Percentiles rank a stretch among this genome's conserved stretches.
phyloP scores from a whole-genome alignment of 2,329 filamentous ascomycete genomes.

The Ustulina deusta region DNA sequence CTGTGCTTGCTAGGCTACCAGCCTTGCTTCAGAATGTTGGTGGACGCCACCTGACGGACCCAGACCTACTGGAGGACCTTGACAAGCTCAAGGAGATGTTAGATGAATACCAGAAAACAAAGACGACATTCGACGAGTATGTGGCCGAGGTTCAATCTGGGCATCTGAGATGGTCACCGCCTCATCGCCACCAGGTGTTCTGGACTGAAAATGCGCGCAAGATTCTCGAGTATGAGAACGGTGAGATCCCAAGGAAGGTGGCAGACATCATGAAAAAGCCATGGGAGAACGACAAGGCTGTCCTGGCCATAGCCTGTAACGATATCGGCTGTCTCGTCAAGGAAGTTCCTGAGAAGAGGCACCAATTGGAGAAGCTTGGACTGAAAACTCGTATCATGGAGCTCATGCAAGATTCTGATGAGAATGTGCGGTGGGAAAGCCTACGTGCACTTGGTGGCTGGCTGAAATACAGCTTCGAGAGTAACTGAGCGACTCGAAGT shows the following conservation, averaged over 20 bases:
- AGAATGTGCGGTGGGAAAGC: constrained; percentile 93
- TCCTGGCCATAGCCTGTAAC: constrained; percentile 92
- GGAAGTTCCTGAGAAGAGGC: constrained; percentile 86
- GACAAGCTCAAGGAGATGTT: constrained; percentile 71
- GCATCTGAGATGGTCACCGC: constrained; percentile 92
- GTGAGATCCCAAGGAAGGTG: constrained; percentile 80
- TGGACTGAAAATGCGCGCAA: constrained; percentile 92
- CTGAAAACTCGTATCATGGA: constrained; percentile 92
- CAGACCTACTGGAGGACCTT: constrained; percentile 73
- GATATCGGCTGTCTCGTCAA: constrained; percentile 90
- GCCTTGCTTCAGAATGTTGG: constrained; percentile 72
- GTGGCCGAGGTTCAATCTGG: constrained; percentile 86
- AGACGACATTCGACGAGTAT: constrained; percentile 88
- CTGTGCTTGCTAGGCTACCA: constrained; percentile 86
- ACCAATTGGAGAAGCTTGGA: constrained; percentile 83
- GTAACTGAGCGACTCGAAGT: constrained; percentile 37
- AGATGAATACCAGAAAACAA: constrained; percentile 76
- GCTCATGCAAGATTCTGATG: constrained; percentile 89
- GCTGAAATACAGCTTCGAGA: constrained; percentile 74
- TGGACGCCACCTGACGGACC: constrained; percentile 72
- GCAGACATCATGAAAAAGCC: constrained; percentile 82
- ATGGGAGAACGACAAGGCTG: constrained; percentile 86
- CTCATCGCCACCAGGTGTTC: constrained; percentile 86
- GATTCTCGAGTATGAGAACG: constrained; percentile 86
- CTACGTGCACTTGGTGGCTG: constrained; percentile 80